phyloP scores from a whole-genome alignment of 495 filamentous ascomycete genomes.

The Aspergillus conjunctus region DNA sequence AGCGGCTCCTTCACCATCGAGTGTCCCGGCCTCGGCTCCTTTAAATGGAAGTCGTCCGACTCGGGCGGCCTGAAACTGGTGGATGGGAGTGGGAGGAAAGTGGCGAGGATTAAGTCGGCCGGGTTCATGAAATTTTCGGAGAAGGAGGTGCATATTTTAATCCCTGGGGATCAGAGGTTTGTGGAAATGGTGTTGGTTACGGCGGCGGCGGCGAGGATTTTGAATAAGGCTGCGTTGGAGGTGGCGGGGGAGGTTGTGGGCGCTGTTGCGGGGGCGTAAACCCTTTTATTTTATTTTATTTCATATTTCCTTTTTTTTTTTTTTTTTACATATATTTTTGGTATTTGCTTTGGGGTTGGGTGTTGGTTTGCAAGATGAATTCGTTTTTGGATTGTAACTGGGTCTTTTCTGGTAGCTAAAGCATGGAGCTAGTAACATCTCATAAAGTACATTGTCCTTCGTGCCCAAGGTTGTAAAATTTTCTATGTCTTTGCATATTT shows the following conservation, averaged over 20 bases:
- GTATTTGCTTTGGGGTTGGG: not conserved
- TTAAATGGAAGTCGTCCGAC: not conserved
- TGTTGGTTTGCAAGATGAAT: not conserved
- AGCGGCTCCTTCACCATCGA: not conserved
- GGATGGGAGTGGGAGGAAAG: not conserved
- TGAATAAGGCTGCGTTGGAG: not conserved
- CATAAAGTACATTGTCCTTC: no score
- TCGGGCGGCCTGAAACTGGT: not conserved
- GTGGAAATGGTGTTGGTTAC: not conserved
- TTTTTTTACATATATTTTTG: not conserved
- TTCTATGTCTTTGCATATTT: no score
- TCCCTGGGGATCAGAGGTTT: not conserved
- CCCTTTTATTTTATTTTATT: not conserved
- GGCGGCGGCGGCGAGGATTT: not conserved
- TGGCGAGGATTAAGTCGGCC: not conserved
- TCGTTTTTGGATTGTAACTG: no score
- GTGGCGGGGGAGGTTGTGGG: not conserved
- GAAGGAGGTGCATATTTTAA: not conserved
- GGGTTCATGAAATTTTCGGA: not conserved
- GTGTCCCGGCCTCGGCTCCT: not conserved
- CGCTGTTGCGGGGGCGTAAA: not conserved
- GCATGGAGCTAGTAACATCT: no score
- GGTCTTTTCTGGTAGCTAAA: no score
- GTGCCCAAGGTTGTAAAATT: no score
- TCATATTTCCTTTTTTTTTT: not conserved